These are phyloP conservation scores for Fusarium duplospermum DNA, from an alignment of 2,329 filamentous ascomycete species.

Conservation along the genomic window DNA sequence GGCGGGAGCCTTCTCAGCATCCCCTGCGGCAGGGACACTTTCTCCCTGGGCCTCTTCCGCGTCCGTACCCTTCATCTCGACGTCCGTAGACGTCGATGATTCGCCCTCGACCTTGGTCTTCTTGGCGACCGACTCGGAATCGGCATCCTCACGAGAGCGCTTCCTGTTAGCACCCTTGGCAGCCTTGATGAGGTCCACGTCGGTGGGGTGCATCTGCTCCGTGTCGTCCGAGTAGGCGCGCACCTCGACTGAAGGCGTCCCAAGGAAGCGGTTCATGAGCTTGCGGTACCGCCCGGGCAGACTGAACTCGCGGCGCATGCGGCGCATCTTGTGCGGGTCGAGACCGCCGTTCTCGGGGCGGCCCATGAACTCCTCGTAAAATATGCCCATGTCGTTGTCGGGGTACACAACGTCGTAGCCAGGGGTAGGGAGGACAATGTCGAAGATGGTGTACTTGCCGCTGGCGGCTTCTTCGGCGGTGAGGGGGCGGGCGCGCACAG, in stretches of 20 bases:
- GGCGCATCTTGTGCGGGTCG: slow-evolving; percentile 87
- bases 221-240: slow-evolving; percentile 75
- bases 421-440: slow-evolving; percentile 91
- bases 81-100: slow-evolving; percentile 10
- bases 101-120: slow-evolving; percentile 43
- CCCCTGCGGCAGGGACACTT: slow-evolving; percentile 11
- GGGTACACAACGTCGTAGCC: slow-evolving; percentile 93
- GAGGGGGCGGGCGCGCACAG: slow-evolving; percentile 74
- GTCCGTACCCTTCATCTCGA: slow-evolving; percentile 26
- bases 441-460: slow-evolving; percentile 83
- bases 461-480: slow-evolving; percentile 81
- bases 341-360: slow-evolving; percentile 80
- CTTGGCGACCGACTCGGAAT: slow-evolving; percentile 35
- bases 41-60: slow-evolving; percentile 16
- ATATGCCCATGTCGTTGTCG: slow-evolving; percentile 82
- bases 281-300: slow-evolving; percentile 91
- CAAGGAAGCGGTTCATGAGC: slow-evolving; percentile 78
- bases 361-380: slow-evolving; percentile 88
- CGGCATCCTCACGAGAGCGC: slow-evolving; percentile 33
- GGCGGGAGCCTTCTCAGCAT: slow-evolving; percentile 15
- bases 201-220: slow-evolving; percentile 90
- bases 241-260: slow-evolving; percentile 74
- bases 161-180: slow-evolving; percentile 41
- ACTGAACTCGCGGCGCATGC: slow-evolving; percentile 87
- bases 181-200: slow-evolving; percentile 75